Conservation (phyloP, 2,329 filamentous ascomycete species). For the Aspergillus tanneri region DNA sequence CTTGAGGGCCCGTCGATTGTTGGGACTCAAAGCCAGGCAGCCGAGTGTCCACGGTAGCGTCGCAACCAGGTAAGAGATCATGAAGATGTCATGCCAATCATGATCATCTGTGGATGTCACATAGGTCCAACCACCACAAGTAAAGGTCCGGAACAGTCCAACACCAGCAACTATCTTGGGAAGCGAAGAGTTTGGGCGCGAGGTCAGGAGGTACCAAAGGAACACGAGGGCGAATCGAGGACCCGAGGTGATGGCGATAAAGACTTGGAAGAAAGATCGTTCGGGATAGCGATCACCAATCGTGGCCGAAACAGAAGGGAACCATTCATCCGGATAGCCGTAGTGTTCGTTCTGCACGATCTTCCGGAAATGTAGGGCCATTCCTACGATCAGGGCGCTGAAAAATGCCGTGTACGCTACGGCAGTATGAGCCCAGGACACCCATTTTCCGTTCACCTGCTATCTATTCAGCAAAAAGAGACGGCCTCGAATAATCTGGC, state of each 20-base stretch:
- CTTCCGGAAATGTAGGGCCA: conserved; percentile 85
- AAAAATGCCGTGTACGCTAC: conserved; percentile 82
- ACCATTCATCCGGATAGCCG: conserved; percentile 93
- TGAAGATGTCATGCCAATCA: conserved; percentile 98
- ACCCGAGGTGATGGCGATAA: conserved; percentile 93
- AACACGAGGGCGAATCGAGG: conserved; percentile 88
- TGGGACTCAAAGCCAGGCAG: conserved; percentile 82
- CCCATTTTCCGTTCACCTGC: conserved; percentile 80
- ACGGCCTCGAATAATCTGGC: too few relatives aligned
- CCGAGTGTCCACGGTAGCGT: conserved; percentile 94
- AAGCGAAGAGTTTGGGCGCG: conserved; percentile 69
- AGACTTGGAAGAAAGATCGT: conserved; percentile 93
- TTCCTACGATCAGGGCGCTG: conserved; percentile 78
- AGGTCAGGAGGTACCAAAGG: conserved; percentile 87
- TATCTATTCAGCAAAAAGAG: conserved; percentile 31
- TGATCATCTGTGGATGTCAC: conserved; percentile 98
- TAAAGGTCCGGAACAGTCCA: conserved; percentile 84
- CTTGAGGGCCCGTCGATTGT: conserved; percentile 76
- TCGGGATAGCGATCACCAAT: conserved; percentile 98
- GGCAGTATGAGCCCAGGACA: conserved; percentile 82
- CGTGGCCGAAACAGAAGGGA: conserved; percentile 91
- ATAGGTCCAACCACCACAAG: conserved; percentile 97
- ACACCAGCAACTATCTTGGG: conserved; percentile 78
- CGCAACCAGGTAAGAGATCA: conserved; percentile 95
- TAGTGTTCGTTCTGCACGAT: conserved; percentile 98